A percentile compares a stretch with the other conserved stretches of the same genome.
phyloP scores from a whole-genome alignment of 306 rosid genomes.

The Trifolium subterraneum region DNA sequence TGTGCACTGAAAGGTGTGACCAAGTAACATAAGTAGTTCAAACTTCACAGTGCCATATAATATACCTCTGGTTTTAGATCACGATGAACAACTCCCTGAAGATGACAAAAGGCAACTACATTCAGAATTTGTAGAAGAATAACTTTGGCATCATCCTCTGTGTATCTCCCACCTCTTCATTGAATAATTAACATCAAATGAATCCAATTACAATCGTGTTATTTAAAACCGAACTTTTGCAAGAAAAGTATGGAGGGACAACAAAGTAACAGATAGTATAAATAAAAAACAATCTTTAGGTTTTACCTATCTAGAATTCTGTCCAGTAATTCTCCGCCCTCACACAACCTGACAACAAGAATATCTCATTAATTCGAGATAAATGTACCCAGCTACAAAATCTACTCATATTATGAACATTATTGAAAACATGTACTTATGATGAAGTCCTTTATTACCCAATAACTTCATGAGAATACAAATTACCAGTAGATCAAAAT shows the following conservation, averaged over 20 bases:
- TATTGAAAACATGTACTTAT: slow-evolving; percentile 14
- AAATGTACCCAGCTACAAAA: slow-evolving; percentile 31
- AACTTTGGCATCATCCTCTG: slow-evolving; percentile 88
- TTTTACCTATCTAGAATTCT: slow-evolving; percentile 89
- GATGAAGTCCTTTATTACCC: slow-evolving; percentile 29
- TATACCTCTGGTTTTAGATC: slow-evolving; percentile 97
- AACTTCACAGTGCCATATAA: slow-evolving; percentile 40
- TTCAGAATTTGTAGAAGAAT: slow-evolving; percentile 83
- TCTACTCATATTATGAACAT: slow-evolving; percentile 5
- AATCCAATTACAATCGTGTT: slow-evolving; percentile 40
- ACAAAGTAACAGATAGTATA: slow-evolving; percentile 4
- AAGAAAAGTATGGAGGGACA: slow-evolving; percentile 22
- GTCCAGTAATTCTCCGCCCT: slow-evolving; percentile 96
- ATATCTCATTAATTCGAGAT: slow-evolving; percentile 30
- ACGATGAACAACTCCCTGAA: slow-evolving; percentile 96
- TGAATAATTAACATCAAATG: slow-evolving; percentile 37
- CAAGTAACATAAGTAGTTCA: slow-evolving; percentile 37
- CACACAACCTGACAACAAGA: slow-evolving; percentile 75
- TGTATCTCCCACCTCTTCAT: slow-evolving; percentile 93
- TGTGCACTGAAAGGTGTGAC: slow-evolving; percentile 14
- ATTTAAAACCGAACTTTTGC: slow-evolving; percentile 31
- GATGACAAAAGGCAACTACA: slow-evolving; percentile 88
- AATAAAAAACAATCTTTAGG: slow-evolving; percentile 42
- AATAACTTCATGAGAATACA: slow-evolving; percentile 22
- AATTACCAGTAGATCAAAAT: slow-evolving; percentile 1